phyloP scores from a whole-genome alignment of 306 rosid species.

The Vigna unguiculata region DNA sequence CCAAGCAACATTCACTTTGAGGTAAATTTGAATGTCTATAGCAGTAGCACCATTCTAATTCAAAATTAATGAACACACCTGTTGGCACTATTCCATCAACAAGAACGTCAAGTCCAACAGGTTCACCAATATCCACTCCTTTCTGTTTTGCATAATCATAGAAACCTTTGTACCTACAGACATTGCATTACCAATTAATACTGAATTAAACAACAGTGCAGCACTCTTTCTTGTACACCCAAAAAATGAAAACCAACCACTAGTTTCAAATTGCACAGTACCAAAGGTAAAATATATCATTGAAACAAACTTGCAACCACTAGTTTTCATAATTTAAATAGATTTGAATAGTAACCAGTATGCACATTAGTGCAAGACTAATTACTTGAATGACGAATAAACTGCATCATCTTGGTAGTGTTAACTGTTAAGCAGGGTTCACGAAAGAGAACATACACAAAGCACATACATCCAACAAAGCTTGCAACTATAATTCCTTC shows the following conservation, averaged over 20 bases:
- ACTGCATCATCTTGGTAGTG: not conserved
- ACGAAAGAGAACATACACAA: conserved; percentile 12
- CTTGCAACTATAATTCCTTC: not conserved
- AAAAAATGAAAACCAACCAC: not conserved
- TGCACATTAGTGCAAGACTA: not conserved
- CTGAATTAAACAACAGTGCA: not conserved
- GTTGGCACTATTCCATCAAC: conserved; percentile 95
- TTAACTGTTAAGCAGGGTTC: conserved; percentile 3
- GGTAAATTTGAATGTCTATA: conserved; percentile 14
- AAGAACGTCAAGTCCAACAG: conserved; percentile 89
- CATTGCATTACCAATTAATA: conserved; percentile 33
- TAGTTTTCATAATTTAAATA: not conserved
- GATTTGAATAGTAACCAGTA: conserved; percentile 3
- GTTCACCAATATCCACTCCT: conserved; percentile 65
- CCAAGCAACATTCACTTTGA: conserved; percentile 13
- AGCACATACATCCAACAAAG: not conserved
- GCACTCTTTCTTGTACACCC: conserved; percentile 12
- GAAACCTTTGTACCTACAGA: conserved; percentile 89
- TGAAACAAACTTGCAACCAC: not conserved
- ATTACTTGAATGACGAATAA: not conserved
- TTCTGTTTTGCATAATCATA: conserved; percentile 71
- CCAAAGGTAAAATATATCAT: conserved; percentile 3
- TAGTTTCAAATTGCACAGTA: too few species aligned
- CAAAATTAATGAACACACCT: conserved; percentile 55
- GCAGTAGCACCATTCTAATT: conserved; percentile 20